Evolutionary conservation across 768 basidiomycete species (phyloP).

Genomic region (Crucibulum laeve): DNA sequence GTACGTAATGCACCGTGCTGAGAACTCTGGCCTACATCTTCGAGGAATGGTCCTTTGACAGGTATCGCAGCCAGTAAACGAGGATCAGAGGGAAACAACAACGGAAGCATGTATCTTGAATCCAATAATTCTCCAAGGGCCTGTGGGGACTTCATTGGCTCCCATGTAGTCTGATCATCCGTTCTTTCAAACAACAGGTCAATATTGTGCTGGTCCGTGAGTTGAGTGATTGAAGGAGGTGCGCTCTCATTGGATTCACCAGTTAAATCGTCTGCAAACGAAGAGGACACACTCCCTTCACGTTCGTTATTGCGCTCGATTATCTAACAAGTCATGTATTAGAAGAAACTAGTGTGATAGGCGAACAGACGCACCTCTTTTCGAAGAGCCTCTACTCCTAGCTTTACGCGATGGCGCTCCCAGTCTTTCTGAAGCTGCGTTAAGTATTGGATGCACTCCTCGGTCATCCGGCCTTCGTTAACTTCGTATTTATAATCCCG

Average conservation of each 20-base stretch:
- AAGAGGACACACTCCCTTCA: conserved; percentile 54
- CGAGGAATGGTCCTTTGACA: conserved; percentile 32
- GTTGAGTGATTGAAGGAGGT: conserved; percentile 28
- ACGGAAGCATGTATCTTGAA: conserved; percentile 88
- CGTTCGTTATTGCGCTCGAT: conserved; percentile 65
- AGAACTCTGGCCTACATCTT: conserved; percentile 22
- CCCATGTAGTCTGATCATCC: conserved; percentile 67
- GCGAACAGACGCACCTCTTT: conserved; percentile 56
- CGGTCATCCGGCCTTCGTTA: conserved; percentile 86
- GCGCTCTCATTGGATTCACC: not conserved
- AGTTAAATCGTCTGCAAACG: conserved; percentile 36
- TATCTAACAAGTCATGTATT: conserved; percentile 40
- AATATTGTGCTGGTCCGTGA: conserved; percentile 50
- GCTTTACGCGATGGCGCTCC: conserved; percentile 86
- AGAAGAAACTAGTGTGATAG: not conserved
- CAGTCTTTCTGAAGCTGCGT: conserved; percentile 96
- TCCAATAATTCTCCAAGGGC: conserved; percentile 89
- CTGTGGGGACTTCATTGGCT: conserved; percentile 72
- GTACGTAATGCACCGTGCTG: conserved; percentile 16
- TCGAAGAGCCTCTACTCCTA: conserved; percentile 80
- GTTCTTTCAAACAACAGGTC: conserved; percentile 77
- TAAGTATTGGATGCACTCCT: conserved; percentile 93
- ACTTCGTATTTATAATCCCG: conserved; percentile 94
- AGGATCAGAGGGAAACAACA: conserved; percentile 79
- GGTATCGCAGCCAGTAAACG: conserved; percentile 72